Conservation (phyloP, 2,329 filamentous ascomycete species). For the Hymenoscyphus occultus region DNA sequence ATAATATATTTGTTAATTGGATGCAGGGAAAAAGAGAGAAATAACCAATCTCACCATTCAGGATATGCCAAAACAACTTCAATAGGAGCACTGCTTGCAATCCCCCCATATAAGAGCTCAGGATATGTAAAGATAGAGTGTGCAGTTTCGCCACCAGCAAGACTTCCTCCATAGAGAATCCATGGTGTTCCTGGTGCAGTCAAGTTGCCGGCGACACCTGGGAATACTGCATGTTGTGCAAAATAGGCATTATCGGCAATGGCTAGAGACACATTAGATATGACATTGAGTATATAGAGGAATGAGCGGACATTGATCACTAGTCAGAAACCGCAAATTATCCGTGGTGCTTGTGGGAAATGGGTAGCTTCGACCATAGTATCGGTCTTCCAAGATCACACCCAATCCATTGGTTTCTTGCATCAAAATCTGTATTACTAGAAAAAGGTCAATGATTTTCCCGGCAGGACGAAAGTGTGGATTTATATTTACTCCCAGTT, state of each 20-base stretch:
- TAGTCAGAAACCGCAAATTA: conserved; percentile 47
- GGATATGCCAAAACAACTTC: conserved; percentile 44
- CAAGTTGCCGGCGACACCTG: conserved; percentile 42
- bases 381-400: conserved; percentile 52
- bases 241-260: conserved; percentile 53
- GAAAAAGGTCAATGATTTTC: conserved; percentile 26
- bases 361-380: conserved; percentile 49
- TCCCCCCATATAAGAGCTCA: conserved; percentile 47
- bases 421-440: conserved; percentile 52
- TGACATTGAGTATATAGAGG: neutral
- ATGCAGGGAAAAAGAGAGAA: neutral
- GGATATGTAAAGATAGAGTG: conserved; percentile 46
- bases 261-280: conserved; percentile 25
- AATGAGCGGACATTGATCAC: conserved; percentile 43
- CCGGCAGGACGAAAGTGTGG: conserved; percentile 12
- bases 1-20: neutral
- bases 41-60: conserved; percentile 40
- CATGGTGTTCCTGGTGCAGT: conserved; percentile 45
- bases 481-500: conserved; percentile 38
- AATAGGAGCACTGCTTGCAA: conserved; percentile 46
- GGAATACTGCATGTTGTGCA: conserved; percentile 46
- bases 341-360: conserved; percentile 48
- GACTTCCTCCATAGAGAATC: conserved; percentile 45
- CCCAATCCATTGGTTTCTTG: conserved; percentile 51
- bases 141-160: conserved; percentile 44